A percentile compares a stretch with the other conserved stretches of the same genome.
Conservation (phyloP, 192 early-diverging fungal genomes). For the Backusella sp. region DNA sequence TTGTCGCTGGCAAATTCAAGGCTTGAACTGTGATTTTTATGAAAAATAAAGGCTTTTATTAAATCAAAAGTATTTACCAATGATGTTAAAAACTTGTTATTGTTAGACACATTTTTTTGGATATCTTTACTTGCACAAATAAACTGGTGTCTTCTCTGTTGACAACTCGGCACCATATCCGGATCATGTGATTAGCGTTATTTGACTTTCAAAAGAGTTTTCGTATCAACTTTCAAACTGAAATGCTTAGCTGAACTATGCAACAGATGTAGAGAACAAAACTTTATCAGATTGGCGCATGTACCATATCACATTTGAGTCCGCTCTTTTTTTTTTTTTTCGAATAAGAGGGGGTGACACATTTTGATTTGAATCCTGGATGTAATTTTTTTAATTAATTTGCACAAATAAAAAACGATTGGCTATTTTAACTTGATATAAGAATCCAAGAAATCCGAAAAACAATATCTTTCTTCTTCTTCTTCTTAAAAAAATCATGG, state of each 20-base stretch:
- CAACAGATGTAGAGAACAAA: no score
- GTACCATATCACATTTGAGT: neutral
- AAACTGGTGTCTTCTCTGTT: no score
- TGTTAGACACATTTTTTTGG: no score
- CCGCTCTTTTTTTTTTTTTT: no score
- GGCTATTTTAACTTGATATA: neutral
- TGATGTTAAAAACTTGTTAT: no score
- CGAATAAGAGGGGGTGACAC: neutral
- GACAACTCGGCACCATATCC: neutral
- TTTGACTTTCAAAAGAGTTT: neutral
- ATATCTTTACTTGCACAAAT: no score
- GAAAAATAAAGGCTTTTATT: no score
- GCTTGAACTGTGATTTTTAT: no score
- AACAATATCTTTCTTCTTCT: neutral
- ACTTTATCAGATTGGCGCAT: neutral
- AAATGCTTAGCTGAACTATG: no score
- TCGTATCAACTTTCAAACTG: no score
- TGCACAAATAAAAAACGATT: neutral
- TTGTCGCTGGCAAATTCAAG: no score
- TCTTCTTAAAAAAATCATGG: neutral
- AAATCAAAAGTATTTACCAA: no score
- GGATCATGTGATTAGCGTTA: neutral
- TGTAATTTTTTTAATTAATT: neutral
- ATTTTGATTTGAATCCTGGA: neutral
- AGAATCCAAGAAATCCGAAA: neutral